phyloP scores from a whole-genome alignment of 495 filamentous ascomycete species.

The Pseudevernia furfuracea region DNA sequence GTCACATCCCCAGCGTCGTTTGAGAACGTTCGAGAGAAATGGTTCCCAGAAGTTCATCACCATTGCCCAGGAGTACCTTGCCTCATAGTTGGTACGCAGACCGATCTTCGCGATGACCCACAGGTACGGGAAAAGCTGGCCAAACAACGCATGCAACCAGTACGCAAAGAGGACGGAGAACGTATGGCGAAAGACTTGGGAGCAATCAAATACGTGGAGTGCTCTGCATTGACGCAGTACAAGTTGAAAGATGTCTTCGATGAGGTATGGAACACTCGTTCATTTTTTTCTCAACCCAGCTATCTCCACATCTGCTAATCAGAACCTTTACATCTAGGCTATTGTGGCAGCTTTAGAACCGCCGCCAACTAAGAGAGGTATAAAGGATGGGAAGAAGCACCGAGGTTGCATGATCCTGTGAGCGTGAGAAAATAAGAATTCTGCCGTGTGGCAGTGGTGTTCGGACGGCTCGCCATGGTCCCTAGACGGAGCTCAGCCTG shows the following conservation, averaged over 20 bases:
- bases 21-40: constrained; percentile 98
- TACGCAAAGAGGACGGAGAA: constrained; percentile 87
- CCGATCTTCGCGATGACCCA: constrained; percentile 89
- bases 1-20: constrained; percentile 98
- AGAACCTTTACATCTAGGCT: constrained; percentile 44
- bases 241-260: constrained; percentile 99
- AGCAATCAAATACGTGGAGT: constrained; percentile 97
- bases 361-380: constrained; percentile 8
- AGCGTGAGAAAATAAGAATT: background rate
- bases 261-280: constrained; percentile 57
- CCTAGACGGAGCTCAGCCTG: constrained; percentile 1
- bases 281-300: background rate
- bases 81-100: constrained; percentile 95
- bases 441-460: background rate
- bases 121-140: constrained; percentile 81
- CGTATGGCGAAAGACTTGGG: constrained; percentile 92
- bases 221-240: constrained; percentile 94
- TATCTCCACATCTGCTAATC: constrained; percentile 4
- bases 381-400: background rate
- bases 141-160: constrained; percentile 91
- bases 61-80: constrained; percentile 97
- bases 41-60: constrained; percentile 97
- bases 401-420: constrained; percentile 4
- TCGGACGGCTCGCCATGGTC: background rate
- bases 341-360: constrained; percentile 57